These are phyloP conservation scores for Trichomonascus vanleenenianus DNA, from an alignment of 805 yeast genomes.

Conservation along the genomic window DNA sequence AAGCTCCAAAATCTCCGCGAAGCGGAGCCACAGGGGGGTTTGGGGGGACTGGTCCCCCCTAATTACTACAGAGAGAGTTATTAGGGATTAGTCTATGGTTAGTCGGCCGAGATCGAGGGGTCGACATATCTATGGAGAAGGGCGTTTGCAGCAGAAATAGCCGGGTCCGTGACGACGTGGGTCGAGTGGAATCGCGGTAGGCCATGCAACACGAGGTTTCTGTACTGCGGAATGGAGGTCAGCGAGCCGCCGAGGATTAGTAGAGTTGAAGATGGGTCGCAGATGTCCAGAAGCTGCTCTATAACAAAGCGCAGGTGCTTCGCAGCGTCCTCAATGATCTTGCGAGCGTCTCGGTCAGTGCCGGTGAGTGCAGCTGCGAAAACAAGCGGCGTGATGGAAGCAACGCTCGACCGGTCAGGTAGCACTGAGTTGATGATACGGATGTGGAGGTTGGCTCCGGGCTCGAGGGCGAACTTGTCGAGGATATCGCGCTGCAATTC, in stretches of 20 bases:
- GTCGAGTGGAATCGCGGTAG: constrained; percentile 3
- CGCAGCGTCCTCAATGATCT: constrained; percentile 11
- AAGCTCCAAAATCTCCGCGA: too few relatives aligned
- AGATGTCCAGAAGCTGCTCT: constrained; percentile 2
- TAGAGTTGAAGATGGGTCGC: constrained; percentile 6
- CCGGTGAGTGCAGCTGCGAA: constrained; percentile 7
- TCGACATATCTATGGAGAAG: neutral
- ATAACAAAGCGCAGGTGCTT: constrained; percentile 4
- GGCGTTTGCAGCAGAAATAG: constrained; percentile 8
- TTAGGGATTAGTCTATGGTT: too few relatives aligned
- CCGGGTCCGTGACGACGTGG: constrained; percentile 10
- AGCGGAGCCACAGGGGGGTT: too few relatives aligned
- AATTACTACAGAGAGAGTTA: too few relatives aligned
- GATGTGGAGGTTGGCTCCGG: constrained; percentile 4
- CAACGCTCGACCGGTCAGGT: too few relatives aligned
- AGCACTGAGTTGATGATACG: too few relatives aligned
- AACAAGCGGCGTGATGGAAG: constrained; percentile 9
- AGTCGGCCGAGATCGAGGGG: too few relatives aligned
- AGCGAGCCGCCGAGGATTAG: constrained; percentile 16
- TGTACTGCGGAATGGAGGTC: neutral
- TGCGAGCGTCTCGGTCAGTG: constrained; percentile 2
- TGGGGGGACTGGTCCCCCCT: too few relatives aligned
- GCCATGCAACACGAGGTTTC: too few relatives aligned
- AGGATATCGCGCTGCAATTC: constrained; percentile 3
- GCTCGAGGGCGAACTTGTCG: neutral